phyloP scores from a whole-genome alignment of 2,329 filamentous ascomycete species.

The Clarireedia sp. region DNA sequence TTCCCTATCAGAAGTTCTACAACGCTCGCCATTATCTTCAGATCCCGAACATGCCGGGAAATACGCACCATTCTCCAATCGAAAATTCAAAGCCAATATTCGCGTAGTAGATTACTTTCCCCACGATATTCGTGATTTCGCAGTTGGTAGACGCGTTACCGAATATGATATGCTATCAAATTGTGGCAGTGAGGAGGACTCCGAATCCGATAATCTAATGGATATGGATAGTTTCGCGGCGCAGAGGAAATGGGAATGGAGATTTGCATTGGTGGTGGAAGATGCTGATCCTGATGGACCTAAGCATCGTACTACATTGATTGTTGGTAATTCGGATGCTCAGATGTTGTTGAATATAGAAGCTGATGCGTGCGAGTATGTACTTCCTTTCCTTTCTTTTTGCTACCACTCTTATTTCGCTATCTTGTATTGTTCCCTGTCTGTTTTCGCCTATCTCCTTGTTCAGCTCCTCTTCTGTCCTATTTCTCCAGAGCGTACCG shows the following conservation, averaged over 20 bases:
- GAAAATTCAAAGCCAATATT: conserved; percentile 59
- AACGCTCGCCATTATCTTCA: background rate
- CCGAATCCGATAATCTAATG: conserved; percentile 21
- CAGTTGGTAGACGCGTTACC: conserved; percentile 37
- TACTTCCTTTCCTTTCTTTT: conserved; percentile 10
- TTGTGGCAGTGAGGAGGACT: conserved; percentile 25
- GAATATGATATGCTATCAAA: conserved; percentile 46
- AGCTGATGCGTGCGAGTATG: conserved; percentile 44
- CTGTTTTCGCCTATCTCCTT: no score
- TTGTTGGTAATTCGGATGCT: conserved; percentile 54
- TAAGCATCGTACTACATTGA: conserved; percentile 52
- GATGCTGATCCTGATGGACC: conserved; percentile 43
- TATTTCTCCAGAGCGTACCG: no score
- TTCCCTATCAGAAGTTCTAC: background rate
- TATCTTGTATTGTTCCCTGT: background rate
- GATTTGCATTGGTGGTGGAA: conserved; percentile 71
- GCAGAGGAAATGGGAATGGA: conserved; percentile 65
- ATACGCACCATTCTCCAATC: conserved; percentile 63
- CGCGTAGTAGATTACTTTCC: conserved; percentile 82
- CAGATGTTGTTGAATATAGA: conserved; percentile 46
- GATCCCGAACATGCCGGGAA: conserved; percentile 22
- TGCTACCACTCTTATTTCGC: background rate
- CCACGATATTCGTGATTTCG: conserved; percentile 61
- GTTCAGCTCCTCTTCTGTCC: background rate
- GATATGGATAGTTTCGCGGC: background rate